A percentile compares a stretch with the other conserved stretches of the same genome.
Conservation (phyloP, 441 rosid genomes). For the Lepidium campestre region DNA sequence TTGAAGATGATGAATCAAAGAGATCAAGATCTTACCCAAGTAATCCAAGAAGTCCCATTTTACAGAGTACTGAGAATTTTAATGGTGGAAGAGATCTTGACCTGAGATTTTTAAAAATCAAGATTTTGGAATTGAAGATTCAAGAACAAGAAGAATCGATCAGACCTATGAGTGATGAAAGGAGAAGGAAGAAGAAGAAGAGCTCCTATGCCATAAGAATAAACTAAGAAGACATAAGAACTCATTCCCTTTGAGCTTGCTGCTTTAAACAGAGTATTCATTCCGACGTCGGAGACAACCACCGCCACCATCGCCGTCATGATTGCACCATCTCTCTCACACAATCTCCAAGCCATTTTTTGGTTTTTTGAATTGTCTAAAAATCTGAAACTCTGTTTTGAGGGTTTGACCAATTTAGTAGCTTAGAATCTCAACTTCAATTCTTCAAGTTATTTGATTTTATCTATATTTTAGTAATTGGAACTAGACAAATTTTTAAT, state of each 20-base stretch:
- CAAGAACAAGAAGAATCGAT: not conserved
- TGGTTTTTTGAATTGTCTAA: not conserved
- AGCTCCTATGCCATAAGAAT: constrained; percentile 28
- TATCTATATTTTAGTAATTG: not conserved
- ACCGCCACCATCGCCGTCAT: constrained; percentile 30
- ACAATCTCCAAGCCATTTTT: constrained; percentile 13
- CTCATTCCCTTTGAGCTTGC: constrained; percentile 30
- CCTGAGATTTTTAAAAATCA: constrained; percentile 6
- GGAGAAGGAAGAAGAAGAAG: constrained; percentile 29
- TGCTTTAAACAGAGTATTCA: constrained; percentile 29
- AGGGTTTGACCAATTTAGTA: not conserved
- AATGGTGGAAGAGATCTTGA: constrained; percentile 31
- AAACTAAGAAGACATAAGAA: constrained; percentile 24
- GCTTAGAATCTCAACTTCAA: not conserved
- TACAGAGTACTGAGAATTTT: constrained; percentile 24
- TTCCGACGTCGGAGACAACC: constrained; percentile 20
- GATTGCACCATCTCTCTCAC: constrained; percentile 18
- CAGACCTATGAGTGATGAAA: constrained; percentile 19
- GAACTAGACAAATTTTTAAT: not conserved
- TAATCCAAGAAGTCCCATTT: constrained; percentile 35
- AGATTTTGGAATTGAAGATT: not conserved
- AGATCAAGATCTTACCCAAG: constrained; percentile 23
- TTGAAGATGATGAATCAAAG: not conserved
- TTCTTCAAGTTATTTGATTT: not conserved
- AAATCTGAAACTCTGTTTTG: not conserved